Base-by-base conservation (phyloP, 129 eudicot species). In the Ambrosia artemisiifolia region DNA sequence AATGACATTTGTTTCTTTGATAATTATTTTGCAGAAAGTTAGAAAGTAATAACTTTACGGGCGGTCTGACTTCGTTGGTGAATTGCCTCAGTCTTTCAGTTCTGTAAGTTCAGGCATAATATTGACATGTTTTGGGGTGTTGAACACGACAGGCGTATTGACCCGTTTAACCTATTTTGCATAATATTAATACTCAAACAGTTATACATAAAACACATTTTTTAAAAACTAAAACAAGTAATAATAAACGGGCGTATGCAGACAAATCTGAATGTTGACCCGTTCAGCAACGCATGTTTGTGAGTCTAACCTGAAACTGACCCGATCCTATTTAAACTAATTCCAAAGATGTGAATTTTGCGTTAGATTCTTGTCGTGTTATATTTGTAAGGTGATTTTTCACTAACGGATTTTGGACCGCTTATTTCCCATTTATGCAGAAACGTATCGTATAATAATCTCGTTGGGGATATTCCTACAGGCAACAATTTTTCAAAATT, bases 401-500 rank as follows among this genome's bases (percentile, higher is more conserved):
- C 17, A 3, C 48, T 51, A 4, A 66, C 44, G 14, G 8, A 3
- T 11, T 67, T 53, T 60, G n/a, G 13, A 55, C 43, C 69, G 36
- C 69, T 49, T 10, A 16, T 20, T 20, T 32, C 11, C n/a, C 30
- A 2, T 72, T 19, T 65, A 56, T 71, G 76, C 89, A 95, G 99
- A 51, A 95, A 95, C 30, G 95, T 95, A 4, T 95, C 99, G 3
- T 95, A 95, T 50, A 95, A 95, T 66, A 88, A 83, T 69, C 85
- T 95, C 17, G 83, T 62, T 17, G 99, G 99, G 55, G 81, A 83
- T 76, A 83, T 95, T 42, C 99, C 97, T 16, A 56, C 91, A 9
- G 87, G 88, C 67, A 88, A 91, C 69, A 91, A 95, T 57, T 95
- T 95, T 73, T 91, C 99, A 1, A 81, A 96, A n/a, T 95, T 95